Evolutionary conservation across 805 yeast genomes (phyloP).

Genomic region (Zygosaccharomyces bailii): DNA sequence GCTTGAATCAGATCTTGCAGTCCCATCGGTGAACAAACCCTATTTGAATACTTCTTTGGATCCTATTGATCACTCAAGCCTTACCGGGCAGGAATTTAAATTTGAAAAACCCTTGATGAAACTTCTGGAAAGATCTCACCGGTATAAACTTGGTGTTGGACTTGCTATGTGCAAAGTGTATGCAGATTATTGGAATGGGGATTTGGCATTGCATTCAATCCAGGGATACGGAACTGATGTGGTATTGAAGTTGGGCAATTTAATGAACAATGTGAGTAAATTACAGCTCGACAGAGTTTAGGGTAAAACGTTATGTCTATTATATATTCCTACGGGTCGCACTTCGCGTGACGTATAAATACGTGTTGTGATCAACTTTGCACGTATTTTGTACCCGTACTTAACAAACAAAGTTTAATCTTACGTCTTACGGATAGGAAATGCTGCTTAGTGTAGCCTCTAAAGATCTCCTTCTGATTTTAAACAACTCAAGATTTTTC

Average conservation of each 20-base stretch:
- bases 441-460: no score
- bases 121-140: constrained; percentile 68
- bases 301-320: not conserved
- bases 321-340: not conserved
- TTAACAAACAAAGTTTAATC: no score
- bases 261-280: constrained; percentile 64
- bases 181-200: constrained; percentile 97
- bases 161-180: constrained; percentile 90
- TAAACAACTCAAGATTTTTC: no score
- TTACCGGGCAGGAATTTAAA: constrained; percentile 24
- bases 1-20: constrained; percentile 16
- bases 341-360: not conserved
- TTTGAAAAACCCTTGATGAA: constrained; percentile 51
- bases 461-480: no score
- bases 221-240: constrained; percentile 95
- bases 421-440: no score
- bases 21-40: constrained; percentile 15
- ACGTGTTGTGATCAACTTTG: no score
- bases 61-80: constrained; percentile 32
- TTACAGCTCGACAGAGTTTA: constrained; percentile 71
- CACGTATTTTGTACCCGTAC: no score
- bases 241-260: constrained; percentile 69
- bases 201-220: constrained; percentile 71
- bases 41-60: constrained; percentile 40
- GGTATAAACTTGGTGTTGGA: constrained; percentile 78